Percentiles rank a stretch among this genome's conserved stretches.
These are phyloP conservation scores for Didymella pinodella DNA, from an alignment of 2,329 filamentous ascomycete species.

Conservation along the genomic window DNA sequence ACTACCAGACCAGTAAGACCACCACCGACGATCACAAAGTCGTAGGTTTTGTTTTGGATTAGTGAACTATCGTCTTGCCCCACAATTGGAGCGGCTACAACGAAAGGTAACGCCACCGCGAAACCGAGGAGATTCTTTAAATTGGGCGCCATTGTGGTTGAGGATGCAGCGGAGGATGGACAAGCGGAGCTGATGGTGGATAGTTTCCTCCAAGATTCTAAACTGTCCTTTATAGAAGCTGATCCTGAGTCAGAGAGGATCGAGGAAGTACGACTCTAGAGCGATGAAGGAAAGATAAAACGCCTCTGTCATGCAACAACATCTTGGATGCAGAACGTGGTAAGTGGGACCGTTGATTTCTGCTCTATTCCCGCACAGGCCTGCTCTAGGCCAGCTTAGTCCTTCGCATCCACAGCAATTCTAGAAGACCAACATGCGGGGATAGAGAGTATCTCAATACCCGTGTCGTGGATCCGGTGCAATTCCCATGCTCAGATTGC, in stretches of 20 bases:
- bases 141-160: constrained; percentile 10
- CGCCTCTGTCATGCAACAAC: constrained; percentile 4
- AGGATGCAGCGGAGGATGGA: not conserved
- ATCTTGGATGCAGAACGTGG: constrained; percentile 3
- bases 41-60: constrained; percentile 22
- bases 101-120: constrained; percentile 4
- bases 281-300: constrained; percentile 3
- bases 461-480: constrained; percentile 2
- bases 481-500: constrained; percentile 4
- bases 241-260: constrained; percentile 7
- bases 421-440: not conserved
- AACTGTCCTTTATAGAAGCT: constrained; percentile 5
- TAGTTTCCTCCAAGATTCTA: not conserved
- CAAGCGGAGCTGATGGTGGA: not conserved
- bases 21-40: constrained; percentile 39
- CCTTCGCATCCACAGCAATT: not conserved
- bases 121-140: constrained; percentile 12
- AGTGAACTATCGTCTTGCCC: constrained; percentile 1
- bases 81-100: constrained; percentile 2
- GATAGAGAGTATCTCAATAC: not conserved
- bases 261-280: constrained; percentile 10
- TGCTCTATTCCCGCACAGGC: not conserved
- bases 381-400: constrained; percentile 1
- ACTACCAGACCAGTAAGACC: constrained; percentile 31
- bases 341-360: not conserved